Base-by-base conservation (phyloP, 2,329 filamentous ascomycete species). In the Xylariaceae sp. region DNA sequence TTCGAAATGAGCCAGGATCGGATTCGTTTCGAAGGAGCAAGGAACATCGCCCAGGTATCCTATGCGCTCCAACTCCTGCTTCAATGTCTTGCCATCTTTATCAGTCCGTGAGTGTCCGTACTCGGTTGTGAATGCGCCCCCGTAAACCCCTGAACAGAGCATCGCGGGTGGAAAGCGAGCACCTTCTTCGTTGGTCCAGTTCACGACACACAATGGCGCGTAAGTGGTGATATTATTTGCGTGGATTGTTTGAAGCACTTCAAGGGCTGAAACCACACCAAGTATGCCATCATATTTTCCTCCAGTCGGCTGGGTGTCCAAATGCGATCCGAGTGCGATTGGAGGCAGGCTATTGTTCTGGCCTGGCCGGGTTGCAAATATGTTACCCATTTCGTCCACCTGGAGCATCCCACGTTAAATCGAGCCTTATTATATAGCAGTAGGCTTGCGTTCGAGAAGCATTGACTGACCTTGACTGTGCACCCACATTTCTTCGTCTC, bases 271-370 rank as follows among this genome's bases (percentile, higher is more conserved):
- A 29, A 84, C 79, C 6, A 93, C 82, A 9, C 90, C 90, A 0
- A 93, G 73, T 21, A 93, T 90, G 0, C 89, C 89, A 67, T 91
- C 88, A 58, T 91, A 90, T 19, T 86, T 73, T 0, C 87, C 87
- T 2, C 87, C 87, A 0, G 73, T 73, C 2, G 83, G 83, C 58
- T 86, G 84, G 0, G 83, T 86, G 65, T 87, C 85, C 4, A 88
- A 67, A 69, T 91, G 88, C 3, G 83, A 87, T 1, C 89, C 89
- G 26, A 85, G 86, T 59, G 84, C 89, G 1, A 86, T 89, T 0
- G 88, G 81, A 6, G 84, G 78, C 2, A 81, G 81, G 21, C 81
- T 77, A 16, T 79, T 75, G 49, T 74, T 72, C 56, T 80, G 73
- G 1, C 89, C 89, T 2, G 85, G 81, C 2, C 86, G 80, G 2